Evolutionary conservation across 2,329 filamentous ascomycete genomes (phyloP), one percentile per base, ranked within the genome.

Genomic region (Arthrobotrys musiformis): DNA sequence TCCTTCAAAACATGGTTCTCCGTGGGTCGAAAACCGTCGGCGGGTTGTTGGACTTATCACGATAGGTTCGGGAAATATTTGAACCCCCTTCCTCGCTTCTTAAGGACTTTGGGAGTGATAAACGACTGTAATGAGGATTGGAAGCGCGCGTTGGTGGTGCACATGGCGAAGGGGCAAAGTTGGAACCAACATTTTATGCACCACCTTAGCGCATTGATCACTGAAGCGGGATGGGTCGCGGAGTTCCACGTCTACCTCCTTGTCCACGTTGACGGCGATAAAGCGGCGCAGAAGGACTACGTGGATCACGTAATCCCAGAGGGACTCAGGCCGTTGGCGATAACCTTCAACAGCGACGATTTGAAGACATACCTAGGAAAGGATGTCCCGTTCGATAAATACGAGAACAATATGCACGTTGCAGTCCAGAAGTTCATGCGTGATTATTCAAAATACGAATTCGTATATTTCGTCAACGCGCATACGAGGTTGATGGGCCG

Each of bases 381-480:
- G 15, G 61, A 62, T 8, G 73, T 70, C 1, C 60, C 73, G 7
- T 77, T 70, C 28, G 60, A 70, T 19, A 70, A 61, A 8, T 70
- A 70, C 37, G 66, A 63, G 8, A 26, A 28, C 40, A 77, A 70
- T 42, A 66, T 56, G 13, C 73, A 77, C 28, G 73, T 77, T 30
- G 73, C 73, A 4, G 52, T 70, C 6, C 73, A 77, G 24, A 70
- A 48, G 35, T 77, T 77, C 26, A 77, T 77, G 73, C 60, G 58
- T n/a, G 73, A 77, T n/a, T 28, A 77, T 19, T 19, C 66, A 2
- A 66, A 61, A 0, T 77, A 77, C 26, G 66, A 77, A 22, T 77
- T 77, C 48, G 73, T 70, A 2, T 77, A 77, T 26, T 70, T 61
- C 42, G 33, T 77, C 19, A 48, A 63, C 22, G 15, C 66, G 11